Conservation (phyloP, 2,329 filamentous ascomycete genomes). For the Ceratocystis harringtonii region DNA sequence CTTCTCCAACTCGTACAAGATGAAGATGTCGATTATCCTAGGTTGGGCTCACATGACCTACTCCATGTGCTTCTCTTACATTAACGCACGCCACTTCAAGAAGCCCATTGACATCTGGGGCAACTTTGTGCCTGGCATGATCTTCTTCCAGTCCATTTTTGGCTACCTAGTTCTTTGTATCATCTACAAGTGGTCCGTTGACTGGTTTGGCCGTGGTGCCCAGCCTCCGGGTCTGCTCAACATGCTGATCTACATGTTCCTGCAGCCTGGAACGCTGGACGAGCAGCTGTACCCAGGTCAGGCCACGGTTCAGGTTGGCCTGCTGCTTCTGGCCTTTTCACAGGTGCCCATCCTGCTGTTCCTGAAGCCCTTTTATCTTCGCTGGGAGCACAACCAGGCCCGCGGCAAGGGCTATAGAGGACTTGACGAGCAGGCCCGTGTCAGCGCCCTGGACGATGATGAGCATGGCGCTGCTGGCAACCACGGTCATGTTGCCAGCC, state of each 20-base stretch:
- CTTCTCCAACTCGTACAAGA: slow-evolving; percentile 98
- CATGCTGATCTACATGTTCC: slow-evolving; percentile 99
- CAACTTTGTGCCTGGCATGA: slow-evolving; percentile 95
- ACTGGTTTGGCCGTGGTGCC: slow-evolving; percentile 53
- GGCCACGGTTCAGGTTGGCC: slow-evolving; percentile 54
- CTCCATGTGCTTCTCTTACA: slow-evolving; percentile 78
- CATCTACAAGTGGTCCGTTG: slow-evolving; percentile 89
- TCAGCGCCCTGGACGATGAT: slow-evolving; percentile 82
- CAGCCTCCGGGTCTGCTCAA: slow-evolving; percentile 81
- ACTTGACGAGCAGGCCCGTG: slow-evolving; percentile 73
- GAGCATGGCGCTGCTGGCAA: slow-evolving; percentile 47
- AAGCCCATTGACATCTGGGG: slow-evolving; percentile 90
- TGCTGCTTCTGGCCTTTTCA: slow-evolving; percentile 66
- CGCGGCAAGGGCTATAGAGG: slow-evolving; percentile 81
- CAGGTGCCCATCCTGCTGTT: slow-evolving; percentile 88
- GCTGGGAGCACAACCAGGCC: slow-evolving; percentile 82
- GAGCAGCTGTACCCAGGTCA: slow-evolving; percentile 69
- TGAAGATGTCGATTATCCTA: slow-evolving; percentile 97
- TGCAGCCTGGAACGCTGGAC: slow-evolving; percentile 62
- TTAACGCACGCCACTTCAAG: slow-evolving; percentile 93
- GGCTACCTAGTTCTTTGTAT: slow-evolving; percentile 91
- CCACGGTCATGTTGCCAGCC: background rate
- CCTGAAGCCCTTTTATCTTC: slow-evolving; percentile 88
- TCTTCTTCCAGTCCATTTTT: slow-evolving; percentile 99
- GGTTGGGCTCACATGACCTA: slow-evolving; percentile 99